A percentile compares a stretch with the other conserved stretches of the same genome.
These are phyloP conservation scores for Lunularia cruciata DNA, from an alignment of 225 moss, liverwort and hornwort species.

Conservation along the genomic window DNA sequence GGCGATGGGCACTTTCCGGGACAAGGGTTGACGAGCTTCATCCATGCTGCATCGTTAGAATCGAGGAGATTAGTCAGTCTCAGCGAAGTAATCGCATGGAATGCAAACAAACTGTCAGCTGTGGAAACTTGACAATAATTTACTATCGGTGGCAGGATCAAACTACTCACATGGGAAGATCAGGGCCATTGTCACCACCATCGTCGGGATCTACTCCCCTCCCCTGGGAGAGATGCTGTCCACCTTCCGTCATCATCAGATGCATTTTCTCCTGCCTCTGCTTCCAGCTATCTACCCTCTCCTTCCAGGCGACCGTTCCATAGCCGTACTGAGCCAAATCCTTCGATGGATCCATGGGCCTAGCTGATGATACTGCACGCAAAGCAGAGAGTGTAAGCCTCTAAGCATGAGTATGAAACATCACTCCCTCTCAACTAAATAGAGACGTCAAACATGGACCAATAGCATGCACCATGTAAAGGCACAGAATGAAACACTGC, in stretches of 20 bases:
- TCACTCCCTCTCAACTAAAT: not conserved
- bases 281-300: constrained; percentile 94
- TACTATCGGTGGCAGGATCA: too few relatives aligned
- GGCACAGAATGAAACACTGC: not conserved
- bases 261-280: constrained; percentile 92
- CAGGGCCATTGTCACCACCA: constrained; percentile 64
- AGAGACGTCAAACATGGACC: not conserved
- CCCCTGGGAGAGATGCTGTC: constrained; percentile 52
- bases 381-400: too few relatives aligned
- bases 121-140: not conserved
- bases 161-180: constrained; percentile 70
- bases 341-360: constrained; percentile 91
- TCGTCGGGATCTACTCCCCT: constrained; percentile 63
- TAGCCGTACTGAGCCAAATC: constrained; percentile 92
- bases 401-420: too few relatives aligned
- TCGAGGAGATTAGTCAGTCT: not conserved
- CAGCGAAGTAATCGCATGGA: not conserved
- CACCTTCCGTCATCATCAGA: constrained; percentile 96
- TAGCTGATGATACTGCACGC: constrained; percentile 42
- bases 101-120: not conserved
- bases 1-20: constrained; percentile 68
- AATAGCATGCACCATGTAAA: not conserved
- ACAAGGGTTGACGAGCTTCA: constrained; percentile 86
- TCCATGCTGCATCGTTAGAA: constrained; percentile 63
- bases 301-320: constrained; percentile 96